Evolutionary conservation across 2,329 filamentous ascomycete genomes (phyloP).

Genomic region (Coleophoma crateriformis): DNA sequence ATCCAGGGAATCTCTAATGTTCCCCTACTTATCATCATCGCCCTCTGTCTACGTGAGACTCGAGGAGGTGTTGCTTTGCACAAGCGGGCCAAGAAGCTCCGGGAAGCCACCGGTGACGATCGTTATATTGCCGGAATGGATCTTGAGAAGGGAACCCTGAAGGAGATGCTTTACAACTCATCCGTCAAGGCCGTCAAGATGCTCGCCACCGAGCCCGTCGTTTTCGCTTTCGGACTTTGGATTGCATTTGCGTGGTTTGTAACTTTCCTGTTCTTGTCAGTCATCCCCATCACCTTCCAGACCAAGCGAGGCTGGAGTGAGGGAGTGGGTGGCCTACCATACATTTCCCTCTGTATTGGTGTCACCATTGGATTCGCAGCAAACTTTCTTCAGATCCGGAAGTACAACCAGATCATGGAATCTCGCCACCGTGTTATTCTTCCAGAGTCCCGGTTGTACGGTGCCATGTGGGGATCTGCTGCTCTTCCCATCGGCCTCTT

Average conservation of each 20-base stretch:
- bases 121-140: conserved; percentile 46
- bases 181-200: conserved; percentile 67
- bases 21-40: conserved; percentile 56
- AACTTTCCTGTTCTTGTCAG: conserved; percentile 75
- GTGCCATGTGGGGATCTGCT: conserved; percentile 67
- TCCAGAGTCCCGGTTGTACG: conserved; percentile 76
- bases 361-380: conserved; percentile 31
- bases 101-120: conserved; percentile 56
- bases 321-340: conserved; percentile 57
- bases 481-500: conserved; percentile 75
- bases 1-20: conserved; percentile 68
- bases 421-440: conserved; percentile 11
- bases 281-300: conserved; percentile 70
- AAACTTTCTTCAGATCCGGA: conserved; percentile 41
- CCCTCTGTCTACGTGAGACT: conserved; percentile 74
- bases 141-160: conserved; percentile 45
- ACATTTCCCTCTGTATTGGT: conserved; percentile 37
- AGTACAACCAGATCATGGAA: conserved; percentile 33
- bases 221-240: conserved; percentile 85
- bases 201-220: conserved; percentile 69
- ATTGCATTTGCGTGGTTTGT: conserved; percentile 84
- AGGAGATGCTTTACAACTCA: conserved; percentile 65
- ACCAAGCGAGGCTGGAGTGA: conserved; percentile 60
- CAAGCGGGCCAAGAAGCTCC: conserved; percentile 61
- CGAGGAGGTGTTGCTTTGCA: conserved; percentile 74